Base-by-base conservation (phyloP, 1,139 yeast genomes). In the Arxiozyma slooffiae region DNA sequence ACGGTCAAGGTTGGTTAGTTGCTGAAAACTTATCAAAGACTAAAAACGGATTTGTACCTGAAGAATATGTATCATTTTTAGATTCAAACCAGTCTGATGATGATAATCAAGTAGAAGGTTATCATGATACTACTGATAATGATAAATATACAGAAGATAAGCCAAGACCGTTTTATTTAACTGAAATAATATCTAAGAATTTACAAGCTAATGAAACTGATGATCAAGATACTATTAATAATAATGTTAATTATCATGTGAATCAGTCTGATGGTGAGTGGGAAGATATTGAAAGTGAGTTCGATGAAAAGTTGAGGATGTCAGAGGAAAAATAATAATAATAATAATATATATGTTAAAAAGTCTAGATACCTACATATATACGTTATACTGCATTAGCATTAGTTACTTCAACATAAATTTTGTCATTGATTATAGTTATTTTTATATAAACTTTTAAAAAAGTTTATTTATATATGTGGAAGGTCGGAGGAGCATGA, bases 1-100 rank as follows among this genome's bases (percentile, higher is more conserved):
- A 92, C 66, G 97, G 97, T 21, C 97, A 92, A 66, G 99, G 99
- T 7, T 92, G 98, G 99, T 75, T 94, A 5, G 97, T 92, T 47
- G 97, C 97, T 0, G 69, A 67, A 51, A 62, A 63, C 52, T 52
- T 57, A 22, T 57, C 53, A 23, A 57, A 62, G 38, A 60, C 66
- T 2, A 58, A 58, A 57, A 86, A 95, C 30, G 99, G 99, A 1
- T 77, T 92, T 49, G 96, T 92, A 7, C 99, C 99, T 1, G 96
- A 90, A 62, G 96, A 87, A 60, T 92, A 89, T 61, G 96, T 92
- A 44, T 85, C 84, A 55, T 71, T 83, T 50, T 59, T 74, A 16
- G 59, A 59, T 30, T 30, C 36, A 30, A 30, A 30, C 14, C 52
- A 45, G 7, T 42, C 24, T 16, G 14, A 9, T 30, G 16, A 9